Base-by-base conservation (phyloP, 2,329 filamentous ascomycete species). In the Coniochaeta hoffmannii region DNA sequence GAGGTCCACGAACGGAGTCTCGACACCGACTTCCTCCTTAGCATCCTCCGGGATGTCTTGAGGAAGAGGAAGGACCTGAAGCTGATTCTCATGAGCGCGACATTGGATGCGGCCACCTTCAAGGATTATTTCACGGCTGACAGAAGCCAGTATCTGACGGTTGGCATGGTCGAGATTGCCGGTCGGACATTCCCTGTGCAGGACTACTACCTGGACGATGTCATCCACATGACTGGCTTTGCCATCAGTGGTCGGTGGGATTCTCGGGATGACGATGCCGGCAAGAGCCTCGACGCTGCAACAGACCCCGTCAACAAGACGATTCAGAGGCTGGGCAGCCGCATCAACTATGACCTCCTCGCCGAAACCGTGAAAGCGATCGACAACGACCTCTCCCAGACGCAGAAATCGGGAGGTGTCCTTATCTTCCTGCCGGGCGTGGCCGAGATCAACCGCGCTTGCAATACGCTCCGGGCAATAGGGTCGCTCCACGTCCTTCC, bases 1-100 rank as follows among this genome's bases (percentile, higher is more conserved):
- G 93, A 99, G 71, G 93, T 97, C 3, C 93, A 99, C 73, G 93
- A 99, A 70, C 85, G 93, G 55, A 96, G 90, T 71, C 76, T 99
- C 10, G 94, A 97, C 66, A 97, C 92, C 0, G 93, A 99, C 68
- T 97, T 99, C 66, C 76, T 97, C 10, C 79, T 99, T 53, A 91
- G 92, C 44, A 80, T 99, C 53, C 76, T 99, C 32, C 84, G 90
- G 55, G 89, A 96, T 67, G 89, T 96, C 7, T 71, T 97, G 60
- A 81, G 80, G 56, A 77, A 79, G 61, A 81, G 89, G 51, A 86
- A 85, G 63, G 89, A 95, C 59, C 79, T 97, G 35, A 96, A 93
- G 69, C 80, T 97, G 38, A 85, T 99, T 12, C 77, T 99, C 34
- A 99, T 99, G 94, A 96, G 90, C 70, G 93, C 93, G 1, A 99